phyloP scores from a whole-genome alignment of 805 yeast genomes.

The Schizosaccharomyces lindneri region DNA sequence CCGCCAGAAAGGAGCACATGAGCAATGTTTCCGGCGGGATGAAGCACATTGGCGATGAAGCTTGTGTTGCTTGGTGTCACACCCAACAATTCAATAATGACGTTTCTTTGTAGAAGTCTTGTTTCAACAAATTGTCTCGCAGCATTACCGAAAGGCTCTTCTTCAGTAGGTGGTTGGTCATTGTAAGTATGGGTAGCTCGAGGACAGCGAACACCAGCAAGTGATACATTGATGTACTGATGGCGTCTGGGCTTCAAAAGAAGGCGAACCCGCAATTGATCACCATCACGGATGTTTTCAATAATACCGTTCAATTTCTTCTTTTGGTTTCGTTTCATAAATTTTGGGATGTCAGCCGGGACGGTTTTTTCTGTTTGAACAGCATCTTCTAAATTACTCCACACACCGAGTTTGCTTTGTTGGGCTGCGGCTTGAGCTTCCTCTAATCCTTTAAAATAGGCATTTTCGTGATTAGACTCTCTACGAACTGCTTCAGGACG shows the following conservation, averaged over 20 bases:
- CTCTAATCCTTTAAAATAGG: neutral
- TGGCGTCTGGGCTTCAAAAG: constrained; percentile 25
- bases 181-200: constrained; percentile 27
- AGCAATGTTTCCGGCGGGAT: constrained; percentile 58
- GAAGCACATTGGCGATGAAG: constrained; percentile 31
- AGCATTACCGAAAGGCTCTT: constrained; percentile 32
- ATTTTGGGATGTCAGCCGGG: constrained; percentile 4
- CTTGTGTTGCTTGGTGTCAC: constrained; percentile 23
- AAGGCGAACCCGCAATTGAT: constrained; percentile 40
- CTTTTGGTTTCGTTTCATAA: constrained; percentile 11
- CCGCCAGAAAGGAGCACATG: constrained; percentile 45
- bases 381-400: neutral
- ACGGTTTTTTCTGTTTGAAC: neutral
- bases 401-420: neutral
- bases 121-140: constrained; percentile 40
- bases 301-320: constrained; percentile 21
- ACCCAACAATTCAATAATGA: constrained; percentile 33
- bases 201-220: constrained; percentile 57
- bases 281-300: constrained; percentile 59
- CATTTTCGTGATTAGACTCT: neutral
- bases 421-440: neutral
- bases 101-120: constrained; percentile 35
- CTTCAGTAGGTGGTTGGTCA: constrained; percentile 15
- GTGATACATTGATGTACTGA: constrained; percentile 29
- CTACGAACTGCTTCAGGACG: constrained; percentile 32